A percentile compares a stretch with the other conserved stretches of the same genome.
Conservation (phyloP, 2,329 filamentous ascomycete species). For the Grosmannia serpens region DNA sequence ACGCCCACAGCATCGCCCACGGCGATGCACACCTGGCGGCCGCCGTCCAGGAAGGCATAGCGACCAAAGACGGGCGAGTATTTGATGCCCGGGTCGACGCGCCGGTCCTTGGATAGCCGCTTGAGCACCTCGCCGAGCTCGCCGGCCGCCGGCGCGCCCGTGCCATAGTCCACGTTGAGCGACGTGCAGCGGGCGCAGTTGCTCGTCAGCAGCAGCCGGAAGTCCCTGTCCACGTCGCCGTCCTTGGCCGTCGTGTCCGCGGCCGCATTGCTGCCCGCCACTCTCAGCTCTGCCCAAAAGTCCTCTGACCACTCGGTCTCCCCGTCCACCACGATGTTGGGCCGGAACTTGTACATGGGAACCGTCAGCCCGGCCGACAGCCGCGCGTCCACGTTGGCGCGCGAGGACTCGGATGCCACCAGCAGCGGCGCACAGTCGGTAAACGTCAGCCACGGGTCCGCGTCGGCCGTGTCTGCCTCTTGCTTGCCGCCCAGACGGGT, state of each 20-base stretch:
- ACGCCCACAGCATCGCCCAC: conserved; percentile 48
- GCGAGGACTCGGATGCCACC: conserved; percentile 56
- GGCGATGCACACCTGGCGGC: conserved; percentile 24
- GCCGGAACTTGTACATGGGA: conserved; percentile 59
- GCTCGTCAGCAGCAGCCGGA: conserved; percentile 46
- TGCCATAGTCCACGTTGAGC: conserved; percentile 60
- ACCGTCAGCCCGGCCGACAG: conserved; percentile 37
- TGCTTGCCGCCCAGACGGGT: neutral
- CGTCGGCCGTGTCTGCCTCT: neutral
- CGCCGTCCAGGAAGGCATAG: conserved; percentile 48
- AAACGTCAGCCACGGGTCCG: conserved; percentile 11
- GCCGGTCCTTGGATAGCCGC: conserved; percentile 56
- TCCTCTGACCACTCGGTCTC: conserved; percentile 56
- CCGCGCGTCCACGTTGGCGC: conserved; percentile 51
- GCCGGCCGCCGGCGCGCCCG: conserved; percentile 45
- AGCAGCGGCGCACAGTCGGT: conserved; percentile 63
- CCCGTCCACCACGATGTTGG: conserved; percentile 59
- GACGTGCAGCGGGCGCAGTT: conserved; percentile 60
- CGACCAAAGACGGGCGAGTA: conserved; percentile 63
- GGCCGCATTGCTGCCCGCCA: conserved; percentile 26
- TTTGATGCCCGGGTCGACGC: conserved; percentile 57
- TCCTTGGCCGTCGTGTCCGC: conserved; percentile 4
- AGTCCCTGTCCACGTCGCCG: neutral
- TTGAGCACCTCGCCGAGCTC: conserved; percentile 53
- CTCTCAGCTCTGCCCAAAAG: conserved; percentile 53